Evolutionary conservation across 495 filamentous ascomycete genomes (phyloP).

Genomic region (Sphaerosporella brunnea): DNA sequence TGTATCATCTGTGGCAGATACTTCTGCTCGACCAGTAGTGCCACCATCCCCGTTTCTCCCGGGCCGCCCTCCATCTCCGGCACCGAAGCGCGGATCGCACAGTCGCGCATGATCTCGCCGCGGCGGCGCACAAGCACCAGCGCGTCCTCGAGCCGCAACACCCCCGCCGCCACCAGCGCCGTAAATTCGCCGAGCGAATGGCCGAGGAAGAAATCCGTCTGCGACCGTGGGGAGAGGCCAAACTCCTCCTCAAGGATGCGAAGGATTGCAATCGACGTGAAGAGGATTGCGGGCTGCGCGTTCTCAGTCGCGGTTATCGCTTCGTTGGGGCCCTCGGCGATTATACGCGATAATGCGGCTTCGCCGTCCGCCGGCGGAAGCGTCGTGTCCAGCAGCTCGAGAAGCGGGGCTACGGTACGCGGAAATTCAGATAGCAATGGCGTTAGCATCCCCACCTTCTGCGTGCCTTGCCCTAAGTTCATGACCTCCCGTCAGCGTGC

Average conservation of each 20-base stretch:
- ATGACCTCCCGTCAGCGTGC: neutral
- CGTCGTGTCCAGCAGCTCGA: slow-evolving; percentile 68
- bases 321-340: slow-evolving; percentile 58
- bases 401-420: slow-evolving; percentile 44
- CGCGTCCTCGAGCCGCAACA: slow-evolving; percentile 59
- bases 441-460: slow-evolving; percentile 77
- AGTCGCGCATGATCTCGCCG: slow-evolving; percentile 69
- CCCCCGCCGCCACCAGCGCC: slow-evolving; percentile 65
- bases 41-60: slow-evolving; percentile 83
- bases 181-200: slow-evolving; percentile 95
- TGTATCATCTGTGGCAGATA: slow-evolving; percentile 49
- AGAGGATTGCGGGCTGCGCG: slow-evolving; percentile 91
- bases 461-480: slow-evolving; percentile 69
- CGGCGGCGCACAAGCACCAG: slow-evolving; percentile 58
- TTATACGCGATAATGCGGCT: slow-evolving; percentile 50
- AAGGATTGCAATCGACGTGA: slow-evolving; percentile 75
- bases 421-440: slow-evolving; percentile 78
- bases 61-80: slow-evolving; percentile 31
- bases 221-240: slow-evolving; percentile 24
- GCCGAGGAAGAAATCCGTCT: slow-evolving; percentile 57
- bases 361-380: slow-evolving; percentile 42
- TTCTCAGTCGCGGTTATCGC: slow-evolving; percentile 65
- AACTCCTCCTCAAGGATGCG: slow-evolving; percentile 77
- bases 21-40: slow-evolving; percentile 65
- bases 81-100: slow-evolving; percentile 40